These are phyloP conservation scores for Styphnolobium japonicum DNA, from an alignment of 306 rosid species.

Conservation along the genomic window DNA sequence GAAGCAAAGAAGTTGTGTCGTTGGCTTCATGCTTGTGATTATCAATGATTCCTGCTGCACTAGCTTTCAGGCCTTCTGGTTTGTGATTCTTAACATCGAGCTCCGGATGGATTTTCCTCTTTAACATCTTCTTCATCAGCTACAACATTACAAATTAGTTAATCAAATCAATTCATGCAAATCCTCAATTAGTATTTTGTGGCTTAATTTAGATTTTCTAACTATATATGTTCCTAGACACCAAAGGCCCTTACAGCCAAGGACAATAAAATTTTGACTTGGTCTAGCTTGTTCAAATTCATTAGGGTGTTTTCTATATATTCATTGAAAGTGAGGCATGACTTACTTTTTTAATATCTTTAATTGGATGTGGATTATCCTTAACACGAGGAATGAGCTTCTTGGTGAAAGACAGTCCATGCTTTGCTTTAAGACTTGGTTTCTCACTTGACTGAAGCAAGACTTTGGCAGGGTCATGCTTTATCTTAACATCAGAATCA, in stretches of 20 bases:
- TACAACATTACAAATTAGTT: slow-evolving; percentile 32
- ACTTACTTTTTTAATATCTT: slow-evolving; percentile 84
- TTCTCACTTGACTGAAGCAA: slow-evolving; percentile 45
- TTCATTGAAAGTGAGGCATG: not conserved
- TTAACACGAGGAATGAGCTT: slow-evolving; percentile 78
- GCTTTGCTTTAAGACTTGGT: slow-evolving; percentile 48
- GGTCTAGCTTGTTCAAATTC: slow-evolving; percentile 1
- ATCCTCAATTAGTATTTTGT: not conserved
- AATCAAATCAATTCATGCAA: slow-evolving; percentile 21
- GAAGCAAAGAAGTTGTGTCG: slow-evolving; percentile 58
- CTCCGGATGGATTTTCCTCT: slow-evolving; percentile 74
- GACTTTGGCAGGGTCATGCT: slow-evolving; percentile 40
- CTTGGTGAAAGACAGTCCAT: slow-evolving; percentile 78
- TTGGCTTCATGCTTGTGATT: slow-evolving; percentile 36
- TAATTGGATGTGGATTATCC: slow-evolving; percentile 74
- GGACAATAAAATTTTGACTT: not conserved
- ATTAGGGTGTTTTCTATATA: not conserved
- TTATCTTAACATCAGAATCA: slow-evolving; percentile 61
- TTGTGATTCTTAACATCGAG: slow-evolving; percentile 50
- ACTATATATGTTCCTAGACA: not conserved
- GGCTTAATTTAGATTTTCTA: not conserved
- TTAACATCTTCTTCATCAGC: slow-evolving; percentile 69
- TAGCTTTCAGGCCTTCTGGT: slow-evolving; percentile 41
- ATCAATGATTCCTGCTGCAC: slow-evolving; percentile 28
- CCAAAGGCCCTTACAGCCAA: not conserved